Evolutionary conservation across 2,329 filamentous ascomycete genomes (phyloP), one percentile per base, ranked within the genome.

Genomic region (Colletotrichum salicis): DNA sequence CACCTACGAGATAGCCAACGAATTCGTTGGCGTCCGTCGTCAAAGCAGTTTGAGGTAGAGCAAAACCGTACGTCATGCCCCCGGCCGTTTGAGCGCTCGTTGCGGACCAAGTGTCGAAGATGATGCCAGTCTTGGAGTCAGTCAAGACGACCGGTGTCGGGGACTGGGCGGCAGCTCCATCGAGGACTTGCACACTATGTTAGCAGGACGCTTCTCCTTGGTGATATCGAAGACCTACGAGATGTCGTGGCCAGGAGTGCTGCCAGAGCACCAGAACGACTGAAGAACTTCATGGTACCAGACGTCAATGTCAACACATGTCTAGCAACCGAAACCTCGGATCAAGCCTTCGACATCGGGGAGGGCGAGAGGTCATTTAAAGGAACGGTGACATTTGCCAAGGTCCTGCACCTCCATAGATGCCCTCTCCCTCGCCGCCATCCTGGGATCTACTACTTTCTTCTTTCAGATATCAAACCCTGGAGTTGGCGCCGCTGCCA

Each of bases 1-100:
- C 64, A 66, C 84, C 74, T 74, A 90, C 89, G 59, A 91, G 80
- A 61, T 88, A 84, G 48, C 89, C 90, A 68, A 91, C 88, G 74
- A 90, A 91, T 76, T 91, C 90, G 56, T 81, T 84, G 5, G 84
- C 83, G 64, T 86, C 84, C 27, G 77, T 84, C 0, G 80, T 84
- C 57, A 85, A 73, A 1, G 86, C 87, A 76, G 85, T 80, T 19
- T 78, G 74, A 5, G 89, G 89, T 19, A 91, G 80, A 2, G 86
- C 86, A 63, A 91, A 76, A 76, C 89, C 89, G 61, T 88, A 88
- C 37, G 84, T 86, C 62, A 87, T 83, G 45, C 85, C 84, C 67
- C 84, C 86, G 61, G 77, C 74, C 11, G 81, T 80, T 4, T 82
- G 77, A 13, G 79, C 74, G 41, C 73, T 74, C 11, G 74, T 71